Evolutionary conservation across 2,329 filamentous ascomycete genomes (phyloP), one percentile per base, ranked within the genome.

Genomic region (Alternaria postmessia): DNA sequence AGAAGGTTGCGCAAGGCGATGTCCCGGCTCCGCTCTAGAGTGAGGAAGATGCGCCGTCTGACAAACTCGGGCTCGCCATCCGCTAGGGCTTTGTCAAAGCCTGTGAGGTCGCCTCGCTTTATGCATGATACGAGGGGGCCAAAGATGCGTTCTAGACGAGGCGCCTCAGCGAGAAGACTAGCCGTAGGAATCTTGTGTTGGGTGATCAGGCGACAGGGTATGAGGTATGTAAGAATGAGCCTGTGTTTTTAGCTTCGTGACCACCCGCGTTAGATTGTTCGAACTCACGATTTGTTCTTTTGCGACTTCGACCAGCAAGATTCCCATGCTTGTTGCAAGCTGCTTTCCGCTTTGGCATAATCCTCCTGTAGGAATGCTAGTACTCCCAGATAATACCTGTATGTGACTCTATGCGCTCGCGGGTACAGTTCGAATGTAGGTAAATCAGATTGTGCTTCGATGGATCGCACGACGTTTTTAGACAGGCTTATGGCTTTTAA

Each of bases 361-460:
- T 97, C 93, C 76, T 99, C 96, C 64, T 98, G 94, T 5, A 99
- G 80, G 75, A 99, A 99, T 59, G 89, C 87, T n/a, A 99, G 87
- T 5, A 99, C 92, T 11, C 95, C 95, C 66, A 94, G 88, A 75
- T 97, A 98, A 80, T 97, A 99, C 75, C 93, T 94, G 82, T 97
- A 99, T 0, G 94, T 97, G 41, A 97, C 94, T 64, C 93, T 88
- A 73, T 99, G 95, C 3, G 94, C 90, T 74, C 90, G 92, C 1
- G 95, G 94, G 71, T 97, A 99, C 14, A 86, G 83, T 16, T 90
- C 85, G 30, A 97, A 83, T 0, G 87, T 82, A 0, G 95, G 95
- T 82, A 99, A 90, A 71, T 99, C 94, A 44, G 87, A 86, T 61
- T 84, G 83, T 12, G 93, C 94, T 47, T 89, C 86, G 48, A 99